Base-by-base conservation (phyloP, 805 yeast species). In the Suhomyces pyralidae region DNA sequence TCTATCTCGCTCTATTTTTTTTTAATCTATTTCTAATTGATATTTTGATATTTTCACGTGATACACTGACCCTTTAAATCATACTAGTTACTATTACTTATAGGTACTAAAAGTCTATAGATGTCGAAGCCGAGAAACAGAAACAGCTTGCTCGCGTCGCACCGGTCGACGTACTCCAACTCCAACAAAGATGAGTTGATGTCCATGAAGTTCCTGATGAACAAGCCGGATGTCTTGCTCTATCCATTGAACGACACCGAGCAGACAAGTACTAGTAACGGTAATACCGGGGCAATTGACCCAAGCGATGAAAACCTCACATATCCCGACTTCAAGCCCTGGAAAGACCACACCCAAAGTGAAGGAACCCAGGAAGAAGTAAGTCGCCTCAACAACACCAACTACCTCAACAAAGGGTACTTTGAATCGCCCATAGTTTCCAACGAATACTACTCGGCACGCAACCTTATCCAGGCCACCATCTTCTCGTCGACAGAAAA, bases 321-420 rank as follows among this genome's bases (percentile, higher is more conserved):
- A 3, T 87, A 79, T 59, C 96, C 96, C 0, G 96, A 88, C 64
- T 88, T 81, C 63, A 69, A 67, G 40, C 86, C 90, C 0, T 89
- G 96, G 94, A 70, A 71, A 40, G 90, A 84, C 59, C 76, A 78
- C 5, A 62, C 65, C n/a, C 60, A 61, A 26, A 55, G 69, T 2
- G 61, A 63, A 12, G 61, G 55, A 8, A 48, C 60, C 25, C 56
- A 74, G 8, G 73, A 72, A 9, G 90, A 86, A 53, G 84, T 82
- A 57, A 74, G 69, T 3, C 66, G 82, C 24, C 78, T 85, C 61
- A 75, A 79, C 48, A 78, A 73, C 32, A 75, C 70, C 1, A 58
- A 69, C 19, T 70, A 79, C 61, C 71, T 89, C 43, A 90, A 85
- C 57, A 83, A 86, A 60, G 97, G 97, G 7, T 83, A 78, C 58